These are phyloP conservation scores for Rosa multiflora DNA, from an alignment of 306 rosid species.

Conservation along the genomic window DNA sequence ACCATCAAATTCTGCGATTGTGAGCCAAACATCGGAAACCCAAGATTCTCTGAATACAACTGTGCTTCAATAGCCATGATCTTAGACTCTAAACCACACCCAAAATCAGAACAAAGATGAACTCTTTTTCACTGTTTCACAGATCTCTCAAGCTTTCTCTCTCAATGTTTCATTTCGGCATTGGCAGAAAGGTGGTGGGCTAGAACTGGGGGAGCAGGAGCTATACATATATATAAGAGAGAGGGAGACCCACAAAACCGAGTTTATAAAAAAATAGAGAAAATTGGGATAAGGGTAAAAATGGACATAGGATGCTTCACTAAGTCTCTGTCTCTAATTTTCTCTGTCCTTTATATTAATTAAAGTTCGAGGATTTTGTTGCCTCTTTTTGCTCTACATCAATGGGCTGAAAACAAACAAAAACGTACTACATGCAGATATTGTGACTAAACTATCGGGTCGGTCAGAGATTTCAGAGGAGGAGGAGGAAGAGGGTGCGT, in stretches of 20 bases:
- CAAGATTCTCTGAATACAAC: constrained; percentile 36
- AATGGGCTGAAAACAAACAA: constrained; percentile 31
- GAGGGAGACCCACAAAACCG: background rate
- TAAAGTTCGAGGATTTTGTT: background rate
- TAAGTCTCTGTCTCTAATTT: background rate
- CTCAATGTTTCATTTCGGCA: background rate
- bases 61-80: constrained; percentile 70
- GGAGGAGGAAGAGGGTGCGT: constrained; percentile 20
- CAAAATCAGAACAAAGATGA: background rate
- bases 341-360: background rate
- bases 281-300: background rate
- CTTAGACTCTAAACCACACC: background rate
- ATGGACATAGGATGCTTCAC: constrained; percentile 9
- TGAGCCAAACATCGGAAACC: constrained; percentile 40
- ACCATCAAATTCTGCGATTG: constrained; percentile 32
- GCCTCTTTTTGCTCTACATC: background rate
- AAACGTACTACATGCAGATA: constrained; percentile 82
- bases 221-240: constrained; percentile 5
- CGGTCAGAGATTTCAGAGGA: constrained; percentile 77
- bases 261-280: background rate
- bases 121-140: background rate
- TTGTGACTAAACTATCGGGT: constrained; percentile 82
- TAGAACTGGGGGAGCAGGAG: constrained; percentile 13
- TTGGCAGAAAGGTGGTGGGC: constrained; percentile 23
- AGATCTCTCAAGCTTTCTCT: background rate